Percentiles rank a stretch among this genome's conserved stretches.
phyloP scores from a whole-genome alignment of 768 basidiomycete genomes.

The Podaxis mareebaensis region DNA sequence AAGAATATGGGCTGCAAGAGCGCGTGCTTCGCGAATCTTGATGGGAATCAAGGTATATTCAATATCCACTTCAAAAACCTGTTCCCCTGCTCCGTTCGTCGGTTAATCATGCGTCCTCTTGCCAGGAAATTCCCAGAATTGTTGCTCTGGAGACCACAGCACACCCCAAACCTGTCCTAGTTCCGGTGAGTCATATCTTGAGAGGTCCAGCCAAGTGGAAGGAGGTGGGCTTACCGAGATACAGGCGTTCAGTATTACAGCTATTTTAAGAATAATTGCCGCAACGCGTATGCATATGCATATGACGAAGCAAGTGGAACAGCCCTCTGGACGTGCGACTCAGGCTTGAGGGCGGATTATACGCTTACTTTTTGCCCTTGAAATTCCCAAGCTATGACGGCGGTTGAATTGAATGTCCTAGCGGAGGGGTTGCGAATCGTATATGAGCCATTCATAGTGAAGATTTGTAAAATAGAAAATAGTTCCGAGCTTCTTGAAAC shows the following conservation, averaged over 20 bases:
- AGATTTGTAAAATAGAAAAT: not conserved
- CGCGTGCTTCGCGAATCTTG: conserved; percentile 43
- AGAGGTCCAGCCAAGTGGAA: conserved; percentile 18
- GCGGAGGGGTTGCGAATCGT: not conserved
- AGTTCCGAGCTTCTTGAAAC: not conserved
- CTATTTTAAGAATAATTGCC: conserved; percentile 36
- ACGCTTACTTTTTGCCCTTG: conserved; percentile 31
- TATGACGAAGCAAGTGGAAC: conserved; percentile 45
- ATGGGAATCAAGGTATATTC: conserved; percentile 28
- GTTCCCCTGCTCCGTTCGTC: not conserved
- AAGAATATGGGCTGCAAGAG: conserved; percentile 60
- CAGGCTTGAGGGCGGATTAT: conserved; percentile 33
- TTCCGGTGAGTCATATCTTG: conserved; percentile 24
- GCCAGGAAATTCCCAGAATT: conserved; percentile 52
- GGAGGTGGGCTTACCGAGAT: conserved; percentile 32
- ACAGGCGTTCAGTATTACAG: conserved; percentile 30
- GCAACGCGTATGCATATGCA: conserved; percentile 46
- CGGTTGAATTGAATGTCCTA: not conserved
- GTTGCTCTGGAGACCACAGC: conserved; percentile 52
- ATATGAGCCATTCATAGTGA: not conserved
- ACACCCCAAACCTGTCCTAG: conserved; percentile 49
- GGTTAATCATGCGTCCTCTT: not conserved
- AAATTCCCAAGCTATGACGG: not conserved
- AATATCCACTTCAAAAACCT: not conserved
- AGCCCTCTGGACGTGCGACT: conserved; percentile 48